Base-by-base conservation (phyloP, 208 protist genomes). In the Leishmania gerbilli region DNA sequence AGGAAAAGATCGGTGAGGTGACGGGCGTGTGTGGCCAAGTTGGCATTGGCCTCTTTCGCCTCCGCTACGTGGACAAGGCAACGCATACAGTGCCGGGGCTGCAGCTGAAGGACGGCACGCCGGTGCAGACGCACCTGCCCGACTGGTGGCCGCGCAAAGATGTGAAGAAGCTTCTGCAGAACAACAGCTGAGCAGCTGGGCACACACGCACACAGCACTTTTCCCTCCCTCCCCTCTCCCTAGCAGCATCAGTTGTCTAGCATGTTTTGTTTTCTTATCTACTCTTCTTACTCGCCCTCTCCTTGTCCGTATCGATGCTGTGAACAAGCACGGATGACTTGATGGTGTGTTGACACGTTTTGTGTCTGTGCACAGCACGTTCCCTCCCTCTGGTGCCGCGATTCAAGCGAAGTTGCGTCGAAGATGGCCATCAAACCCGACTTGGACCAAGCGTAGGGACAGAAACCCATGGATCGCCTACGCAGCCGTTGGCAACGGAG, bases 61-160 rank as follows among this genome's bases (percentile, higher is more conserved):
- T 97, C 76, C 90, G 89, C 21, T 95, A 96, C 84, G 88, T 96
- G 49, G 86, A 92, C 71, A 80, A 81, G 68, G 82, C 82, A 42
- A 96, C 89, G 7, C 51, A 77, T 27, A 90, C 74, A 0, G 84
- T 92, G 24, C 88, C 87, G 19, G 81, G 77, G 6, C 84, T 97
- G 47, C 58, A 83, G 67, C 78, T 94, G 77, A 67, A 79, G 55
- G 84, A 91, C 37, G 91, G 84, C 62, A 79, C 77, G 19, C 79
- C 81, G 62, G 90, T 95, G 56, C 34, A 31, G 11, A 83, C 79
- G 37, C 71, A 69, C 13, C 83, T 97, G 51, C 94, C 94, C 1
- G 76, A 79, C 21, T 97, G 94, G 93, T 97, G 94, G 93, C 90
- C 92, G 15, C 72, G 77, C 27, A 92, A 90, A 86, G 84, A 92